Evolutionary conservation across 768 basidiomycete genomes (phyloP).

Genomic region (Pleurotus giganteus): DNA sequence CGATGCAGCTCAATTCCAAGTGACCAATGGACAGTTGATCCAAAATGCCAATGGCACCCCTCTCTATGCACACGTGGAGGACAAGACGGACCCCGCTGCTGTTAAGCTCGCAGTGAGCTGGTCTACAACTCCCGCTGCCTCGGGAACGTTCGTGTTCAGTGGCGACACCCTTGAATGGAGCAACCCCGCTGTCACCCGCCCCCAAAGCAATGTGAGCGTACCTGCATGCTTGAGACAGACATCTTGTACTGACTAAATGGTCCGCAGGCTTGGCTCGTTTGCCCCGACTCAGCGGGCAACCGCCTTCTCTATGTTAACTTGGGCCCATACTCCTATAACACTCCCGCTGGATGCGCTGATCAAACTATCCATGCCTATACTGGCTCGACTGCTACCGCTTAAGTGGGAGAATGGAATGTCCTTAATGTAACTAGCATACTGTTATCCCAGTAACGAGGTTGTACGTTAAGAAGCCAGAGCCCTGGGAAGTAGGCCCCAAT

Average conservation of each 20-base stretch:
- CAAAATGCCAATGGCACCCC: slow-evolving; percentile 42
- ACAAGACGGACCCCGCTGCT: slow-evolving; percentile 41
- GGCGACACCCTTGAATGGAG: slow-evolving; percentile 63
- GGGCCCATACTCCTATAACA: slow-evolving; percentile 51
- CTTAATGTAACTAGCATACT: neutral
- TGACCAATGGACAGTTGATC: slow-evolving; percentile 52
- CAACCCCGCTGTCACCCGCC: slow-evolving; percentile 44
- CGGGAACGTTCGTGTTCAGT: slow-evolving; percentile 51
- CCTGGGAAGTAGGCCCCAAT: too few species aligned
- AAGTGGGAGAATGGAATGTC: neutral
- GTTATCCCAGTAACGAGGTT: too few species aligned
- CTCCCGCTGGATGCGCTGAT: slow-evolving; percentile 58
- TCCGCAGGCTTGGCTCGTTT: slow-evolving; percentile 53
- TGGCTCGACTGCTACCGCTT: slow-evolving; percentile 45
- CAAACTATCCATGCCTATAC: slow-evolving; percentile 63
- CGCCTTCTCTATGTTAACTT: slow-evolving; percentile 50
- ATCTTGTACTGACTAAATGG: neutral
- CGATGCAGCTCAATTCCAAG: slow-evolving; percentile 56
- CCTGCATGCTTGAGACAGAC: neutral
- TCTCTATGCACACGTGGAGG: slow-evolving; percentile 51
- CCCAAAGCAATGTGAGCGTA: slow-evolving; percentile 47
- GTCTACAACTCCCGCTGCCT: slow-evolving; percentile 43
- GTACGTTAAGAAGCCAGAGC: too few species aligned
- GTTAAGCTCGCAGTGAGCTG: slow-evolving; percentile 49
- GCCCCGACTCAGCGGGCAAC: slow-evolving; percentile 45